Conservation (phyloP, 495 filamentous ascomycete genomes). For the Parmelia sp. region DNA sequence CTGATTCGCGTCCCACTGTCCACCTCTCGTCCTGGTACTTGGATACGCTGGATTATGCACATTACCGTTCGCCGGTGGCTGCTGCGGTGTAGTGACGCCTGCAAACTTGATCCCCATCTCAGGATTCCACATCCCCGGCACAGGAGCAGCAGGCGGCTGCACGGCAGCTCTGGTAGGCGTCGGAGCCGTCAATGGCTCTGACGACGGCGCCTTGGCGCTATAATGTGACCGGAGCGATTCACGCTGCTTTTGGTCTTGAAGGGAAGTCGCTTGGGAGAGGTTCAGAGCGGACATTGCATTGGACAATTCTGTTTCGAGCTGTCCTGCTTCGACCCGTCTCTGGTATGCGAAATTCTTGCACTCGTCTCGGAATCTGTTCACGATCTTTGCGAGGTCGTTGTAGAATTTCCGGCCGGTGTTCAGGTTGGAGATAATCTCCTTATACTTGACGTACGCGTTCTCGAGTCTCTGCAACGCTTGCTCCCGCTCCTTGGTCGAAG, state of each 20-base stretch:
- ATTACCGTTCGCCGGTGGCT: constrained; percentile 19
- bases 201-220: constrained; percentile 30
- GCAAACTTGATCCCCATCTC: constrained; percentile 75
- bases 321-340: constrained; percentile 70
- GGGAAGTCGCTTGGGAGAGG: constrained; percentile 43
- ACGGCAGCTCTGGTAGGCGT: constrained; percentile 45
- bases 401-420: constrained; percentile 93
- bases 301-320: constrained; percentile 65
- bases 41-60: constrained; percentile 28
- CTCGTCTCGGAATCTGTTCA: constrained; percentile 71
- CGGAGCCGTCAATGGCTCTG: constrained; percentile 45
- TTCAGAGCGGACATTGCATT: constrained; percentile 58
- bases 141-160: constrained; percentile 44
- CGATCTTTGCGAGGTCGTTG: constrained; percentile 85
- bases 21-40: constrained; percentile 20
- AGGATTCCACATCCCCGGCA: constrained; percentile 65
- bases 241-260: constrained; percentile 31
- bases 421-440: constrained; percentile 83
- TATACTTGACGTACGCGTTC: constrained; percentile 90
- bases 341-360: constrained; percentile 71
- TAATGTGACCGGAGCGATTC: constrained; percentile 30
- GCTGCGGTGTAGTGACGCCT: constrained; percentile 23
- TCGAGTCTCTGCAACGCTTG: constrained; percentile 81
- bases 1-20: constrained; percentile 55
- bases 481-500: constrained; percentile 71